These are phyloP conservation scores for Clarireedia monteithiana DNA, from an alignment of 2,329 filamentous ascomycete genomes.

Conservation along the genomic window DNA sequence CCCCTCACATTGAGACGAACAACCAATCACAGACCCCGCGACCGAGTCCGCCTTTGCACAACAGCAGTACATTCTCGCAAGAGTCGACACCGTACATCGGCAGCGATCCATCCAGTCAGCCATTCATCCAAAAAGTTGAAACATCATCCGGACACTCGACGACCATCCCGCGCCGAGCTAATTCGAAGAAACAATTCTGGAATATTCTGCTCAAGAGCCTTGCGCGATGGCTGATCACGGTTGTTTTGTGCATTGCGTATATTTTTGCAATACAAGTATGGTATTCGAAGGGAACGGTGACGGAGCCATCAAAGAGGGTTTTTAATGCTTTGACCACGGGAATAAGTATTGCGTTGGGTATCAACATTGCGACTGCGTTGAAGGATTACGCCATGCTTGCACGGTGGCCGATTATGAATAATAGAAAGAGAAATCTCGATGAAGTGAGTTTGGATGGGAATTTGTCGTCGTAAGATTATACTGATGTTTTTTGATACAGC, in stretches of 20 bases:
- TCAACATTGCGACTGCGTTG: slow-evolving; percentile 36
- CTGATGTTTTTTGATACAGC: slow-evolving; percentile 12
- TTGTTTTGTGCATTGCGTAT: slow-evolving; percentile 20
- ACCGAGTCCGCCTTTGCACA: not conserved
- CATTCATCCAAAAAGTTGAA: not conserved
- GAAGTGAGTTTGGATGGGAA: slow-evolving; percentile 30
- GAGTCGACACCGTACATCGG: not conserved
- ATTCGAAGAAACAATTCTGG: slow-evolving; percentile 21
- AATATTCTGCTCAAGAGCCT: slow-evolving; percentile 20
- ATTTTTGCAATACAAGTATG: slow-evolving; percentile 13
- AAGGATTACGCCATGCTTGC: slow-evolving; percentile 37
- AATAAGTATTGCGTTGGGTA: slow-evolving; percentile 35
- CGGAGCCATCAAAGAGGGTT: slow-evolving; percentile 31
- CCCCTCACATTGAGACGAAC: not conserved
- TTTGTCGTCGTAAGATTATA: not conserved
- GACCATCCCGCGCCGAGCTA: not conserved
- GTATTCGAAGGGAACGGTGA: slow-evolving; percentile 25
- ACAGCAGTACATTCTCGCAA: not conserved
- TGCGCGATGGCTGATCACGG: slow-evolving; percentile 19
- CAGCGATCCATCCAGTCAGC: not conserved
- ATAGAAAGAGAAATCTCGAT: slow-evolving; percentile 30
- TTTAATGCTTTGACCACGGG: slow-evolving; percentile 39
- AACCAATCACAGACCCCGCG: not conserved
- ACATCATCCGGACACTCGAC: not conserved
- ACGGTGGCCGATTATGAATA: slow-evolving; percentile 39